These are phyloP conservation scores for Cyberlindnera galapagoensis DNA, from an alignment of 805 yeast genomes.

Conservation along the genomic window DNA sequence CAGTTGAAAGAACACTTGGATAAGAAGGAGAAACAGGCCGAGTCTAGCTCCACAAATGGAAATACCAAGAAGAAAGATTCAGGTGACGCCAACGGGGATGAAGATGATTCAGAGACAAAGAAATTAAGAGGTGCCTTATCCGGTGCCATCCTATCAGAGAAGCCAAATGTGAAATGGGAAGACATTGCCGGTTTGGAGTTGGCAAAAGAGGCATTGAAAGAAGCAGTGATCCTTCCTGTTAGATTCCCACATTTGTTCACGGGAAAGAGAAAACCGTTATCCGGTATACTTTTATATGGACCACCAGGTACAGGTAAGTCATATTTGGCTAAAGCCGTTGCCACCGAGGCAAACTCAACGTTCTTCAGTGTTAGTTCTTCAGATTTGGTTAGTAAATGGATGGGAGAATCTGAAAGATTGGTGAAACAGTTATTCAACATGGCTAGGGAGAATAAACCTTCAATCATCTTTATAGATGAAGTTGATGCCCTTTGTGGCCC, in stretches of 20 bases:
- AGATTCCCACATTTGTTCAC: conserved; percentile 92
- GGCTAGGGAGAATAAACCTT: conserved; percentile 96
- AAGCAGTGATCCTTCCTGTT: conserved; percentile 94
- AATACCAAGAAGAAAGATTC: conserved; percentile 44
- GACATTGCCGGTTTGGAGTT: conserved; percentile 94
- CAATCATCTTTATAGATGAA: conserved; percentile 95
- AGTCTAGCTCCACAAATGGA: conserved; percentile 36
- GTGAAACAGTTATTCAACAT: conserved; percentile 90
- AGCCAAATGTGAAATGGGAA: conserved; percentile 88
- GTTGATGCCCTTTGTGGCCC: conserved; percentile 98
- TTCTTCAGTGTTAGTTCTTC: conserved; percentile 95
- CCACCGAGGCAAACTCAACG: conserved; percentile 96
- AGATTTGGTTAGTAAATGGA: conserved; percentile 96
- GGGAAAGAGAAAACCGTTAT: conserved; percentile 89
- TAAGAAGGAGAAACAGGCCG: conserved; percentile 40
- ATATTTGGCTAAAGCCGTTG: conserved; percentile 94
- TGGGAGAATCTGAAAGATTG: conserved; percentile 96
- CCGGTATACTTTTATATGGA: conserved; percentile 83
- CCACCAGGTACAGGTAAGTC: conserved; percentile 99
- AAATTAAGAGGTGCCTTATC: conserved; percentile 86
- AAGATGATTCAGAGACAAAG: conserved; percentile 77
- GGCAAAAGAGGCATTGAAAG: conserved; percentile 95
- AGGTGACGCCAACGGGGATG: conserved; percentile 50
- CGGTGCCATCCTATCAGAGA: conserved; percentile 86
- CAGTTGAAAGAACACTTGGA: conserved; percentile 86